phyloP scores from a whole-genome alignment of 1,284 basidiomycete genomes.

The Sphaerobolus stellatus region DNA sequence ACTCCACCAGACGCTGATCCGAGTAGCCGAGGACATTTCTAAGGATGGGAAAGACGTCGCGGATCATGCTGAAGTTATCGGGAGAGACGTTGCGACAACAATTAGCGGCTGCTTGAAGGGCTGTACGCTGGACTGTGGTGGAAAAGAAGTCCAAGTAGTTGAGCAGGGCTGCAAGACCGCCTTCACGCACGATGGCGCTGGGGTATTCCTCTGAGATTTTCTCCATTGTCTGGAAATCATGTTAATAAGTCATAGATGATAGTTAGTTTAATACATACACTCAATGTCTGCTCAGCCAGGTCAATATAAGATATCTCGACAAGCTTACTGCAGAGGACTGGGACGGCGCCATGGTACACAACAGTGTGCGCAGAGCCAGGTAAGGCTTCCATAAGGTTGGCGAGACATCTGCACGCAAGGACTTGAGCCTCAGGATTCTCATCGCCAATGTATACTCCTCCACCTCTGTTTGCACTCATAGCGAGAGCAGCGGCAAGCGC shows the following conservation, averaged over 20 bases:
- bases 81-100: constrained; percentile 88
- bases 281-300: constrained; percentile 92
- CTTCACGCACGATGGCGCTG: constrained; percentile 90
- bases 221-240: constrained; percentile 75
- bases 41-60: constrained; percentile 88
- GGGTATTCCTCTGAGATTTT: constrained; percentile 97
- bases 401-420: constrained; percentile 90
- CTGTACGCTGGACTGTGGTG: constrained; percentile 92
- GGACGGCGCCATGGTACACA: constrained; percentile 93
- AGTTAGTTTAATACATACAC: constrained; percentile 58
- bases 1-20: constrained; percentile 92
- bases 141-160: constrained; percentile 97
- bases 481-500: constrained; percentile 82
- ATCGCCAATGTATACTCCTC: constrained; percentile 67
- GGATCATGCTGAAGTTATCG: constrained; percentile 86
- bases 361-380: constrained; percentile 93
- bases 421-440: constrained; percentile 91
- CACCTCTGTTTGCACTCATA: constrained; percentile 68
- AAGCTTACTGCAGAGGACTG: constrained; percentile 91
- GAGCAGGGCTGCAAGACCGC: constrained; percentile 85
- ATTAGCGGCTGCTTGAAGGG: constrained; percentile 93
- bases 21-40: constrained; percentile 87
- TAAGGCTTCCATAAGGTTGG: constrained; percentile 94
- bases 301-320: constrained; percentile 96
- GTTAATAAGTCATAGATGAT: constrained; percentile 18